phyloP scores from a whole-genome alignment of 371 early-diverging fungal species.

The Zopfochytrium polystomum region DNA sequence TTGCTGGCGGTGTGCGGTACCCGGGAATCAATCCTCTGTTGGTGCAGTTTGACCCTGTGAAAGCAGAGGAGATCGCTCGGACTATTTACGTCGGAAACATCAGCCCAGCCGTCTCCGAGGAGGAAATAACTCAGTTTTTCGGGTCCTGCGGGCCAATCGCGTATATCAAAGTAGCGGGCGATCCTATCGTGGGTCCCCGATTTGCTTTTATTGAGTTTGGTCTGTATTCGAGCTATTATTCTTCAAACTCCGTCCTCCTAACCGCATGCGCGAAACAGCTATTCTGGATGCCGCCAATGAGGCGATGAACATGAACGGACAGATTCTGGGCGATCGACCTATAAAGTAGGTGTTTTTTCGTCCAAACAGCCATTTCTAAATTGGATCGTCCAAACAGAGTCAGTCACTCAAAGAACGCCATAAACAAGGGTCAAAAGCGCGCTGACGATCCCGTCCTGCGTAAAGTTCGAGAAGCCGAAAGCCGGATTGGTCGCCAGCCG shows the following conservation, averaged over 20 bases:
- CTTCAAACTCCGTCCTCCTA: not conserved
- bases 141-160: conserved; percentile 56
- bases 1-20: too few species aligned
- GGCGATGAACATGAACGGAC: conserved; percentile 61
- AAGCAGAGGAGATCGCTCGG: conserved; percentile 65
- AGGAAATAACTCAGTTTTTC: conserved; percentile 56
- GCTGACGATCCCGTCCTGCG: conserved; percentile 42
- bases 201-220: conserved; percentile 76
- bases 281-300: conserved; percentile 52
- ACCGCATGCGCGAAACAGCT: conserved; percentile 15
- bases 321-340: conserved; percentile 53
- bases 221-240: not conserved
- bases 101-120: conserved; percentile 42
- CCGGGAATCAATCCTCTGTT: conserved; percentile 12
- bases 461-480: conserved; percentile 46
- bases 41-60: conserved; percentile 47
- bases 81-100: conserved; percentile 68
- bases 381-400: conserved; percentile 38
- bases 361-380: not conserved
- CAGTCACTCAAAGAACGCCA: conserved; percentile 65
- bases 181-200: conserved; percentile 57
- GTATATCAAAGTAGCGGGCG: conserved; percentile 68
- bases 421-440: conserved; percentile 49
- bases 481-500: conserved; percentile 30
- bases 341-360: conserved; percentile 43